A percentile compares a stretch with the other conserved stretches of the same genome.
Conservation (phyloP, 768 basidiomycete species). For the Hygrocybe coccinea region DNA sequence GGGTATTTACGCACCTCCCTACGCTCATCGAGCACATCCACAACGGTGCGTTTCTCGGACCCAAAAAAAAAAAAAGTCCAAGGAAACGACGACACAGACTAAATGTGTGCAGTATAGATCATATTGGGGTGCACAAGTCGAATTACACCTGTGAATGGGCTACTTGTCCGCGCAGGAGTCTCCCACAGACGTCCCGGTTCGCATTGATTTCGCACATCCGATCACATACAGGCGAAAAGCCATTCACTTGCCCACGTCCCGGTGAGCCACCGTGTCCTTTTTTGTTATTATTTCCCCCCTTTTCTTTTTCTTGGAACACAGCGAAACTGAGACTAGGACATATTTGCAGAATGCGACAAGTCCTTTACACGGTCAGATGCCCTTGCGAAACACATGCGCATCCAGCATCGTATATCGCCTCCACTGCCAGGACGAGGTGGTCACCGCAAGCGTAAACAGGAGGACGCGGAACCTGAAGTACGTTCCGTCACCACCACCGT, state of each 20-base stretch:
- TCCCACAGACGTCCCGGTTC: slow-evolving; percentile 84
- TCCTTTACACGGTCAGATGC: slow-evolving; percentile 94
- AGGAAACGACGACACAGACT: neutral
- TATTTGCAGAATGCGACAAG: slow-evolving; percentile 77
- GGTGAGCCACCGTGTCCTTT: slow-evolving; percentile 43
- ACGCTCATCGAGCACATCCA: slow-evolving; percentile 82
- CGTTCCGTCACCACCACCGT: slow-evolving; percentile 18
- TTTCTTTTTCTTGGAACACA: no score
- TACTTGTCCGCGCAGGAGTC: slow-evolving; percentile 71
- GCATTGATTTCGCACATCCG: slow-evolving; percentile 87
- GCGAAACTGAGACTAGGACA: neutral
- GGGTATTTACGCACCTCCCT: slow-evolving; percentile 66
- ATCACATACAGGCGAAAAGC: slow-evolving; percentile 92
- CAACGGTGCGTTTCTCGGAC: slow-evolving; percentile 51
- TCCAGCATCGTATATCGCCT: slow-evolving; percentile 75
- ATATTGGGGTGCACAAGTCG: slow-evolving; percentile 80
- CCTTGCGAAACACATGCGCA: slow-evolving; percentile 86
- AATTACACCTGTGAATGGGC: slow-evolving; percentile 89
- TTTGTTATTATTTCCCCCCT: neutral
- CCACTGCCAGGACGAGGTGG: slow-evolving; percentile 68
- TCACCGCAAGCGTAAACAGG: slow-evolving; percentile 61
- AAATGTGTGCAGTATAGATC: slow-evolving; percentile 42
- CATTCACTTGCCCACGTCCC: slow-evolving; percentile 75
- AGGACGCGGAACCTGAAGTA: slow-evolving; percentile 23
- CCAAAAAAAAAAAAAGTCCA: neutral